Base-by-base conservation (phyloP, 164 flowering plant genomes). In the Stephania cephalantha region DNA sequence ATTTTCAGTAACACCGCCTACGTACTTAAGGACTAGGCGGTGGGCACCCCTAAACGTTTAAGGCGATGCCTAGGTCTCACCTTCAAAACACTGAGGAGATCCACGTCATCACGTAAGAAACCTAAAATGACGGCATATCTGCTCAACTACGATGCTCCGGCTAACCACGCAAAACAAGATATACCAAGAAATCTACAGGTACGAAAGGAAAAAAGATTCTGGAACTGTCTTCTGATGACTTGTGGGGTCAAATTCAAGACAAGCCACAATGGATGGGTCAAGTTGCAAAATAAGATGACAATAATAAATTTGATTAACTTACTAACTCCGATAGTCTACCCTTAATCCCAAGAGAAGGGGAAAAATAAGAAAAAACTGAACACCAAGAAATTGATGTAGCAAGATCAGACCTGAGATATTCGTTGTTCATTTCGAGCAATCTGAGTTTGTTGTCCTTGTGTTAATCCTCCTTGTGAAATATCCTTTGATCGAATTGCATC, bases 361-460 rank as follows among this genome's bases (percentile, higher is more conserved):
- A 15, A 31, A 15, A 68, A 73, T 46, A 9, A 64, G 9, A 31
- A 70, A 66, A 64, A 75, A 35, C 42, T 35, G 4, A 35, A 35
- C 1, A 35, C 42, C 31, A 30, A 5, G 15, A 61, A 9, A 31
- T 20, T 58, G 20, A 46, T 4, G 20, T 45, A 55, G 20, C 1
- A 71, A 74, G 48, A 44, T 66, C 25, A 69, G 30, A 96, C 99
- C 97, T 94, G 98, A 10, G 94, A 76, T 48, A 89, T 96, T 84
- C 97, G 86, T 81, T 90, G 95, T 76, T 96, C 99, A 84, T 96
- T 96, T 67, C 98, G 84, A 78, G 99, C 99, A 83, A 96, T 96
- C 82, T 96, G 99, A 73, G 98, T 96, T 84, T 94, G 99, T 68
- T 96, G 99, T n/a, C 98, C 99, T 80, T 96, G 98, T 22, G 98